Conservation (phyloP, 2,329 filamentous ascomycete species). For the Stemphylium vesicarium region DNA sequence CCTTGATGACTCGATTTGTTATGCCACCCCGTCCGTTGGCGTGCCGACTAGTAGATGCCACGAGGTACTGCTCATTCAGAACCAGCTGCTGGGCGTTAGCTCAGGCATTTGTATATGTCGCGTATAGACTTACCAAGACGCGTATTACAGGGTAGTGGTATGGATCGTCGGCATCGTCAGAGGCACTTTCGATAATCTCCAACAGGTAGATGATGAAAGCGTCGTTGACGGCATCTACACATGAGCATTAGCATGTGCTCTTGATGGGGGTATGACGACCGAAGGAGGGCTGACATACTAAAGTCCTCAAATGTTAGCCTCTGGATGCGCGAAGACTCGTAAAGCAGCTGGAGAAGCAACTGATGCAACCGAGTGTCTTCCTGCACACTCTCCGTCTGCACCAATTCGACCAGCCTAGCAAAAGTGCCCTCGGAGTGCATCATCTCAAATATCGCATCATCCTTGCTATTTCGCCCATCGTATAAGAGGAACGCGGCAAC, state of each 20-base stretch:
- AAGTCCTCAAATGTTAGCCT: conserved; percentile 78
- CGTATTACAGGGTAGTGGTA: conserved; percentile 96
- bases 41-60: conserved; percentile 60
- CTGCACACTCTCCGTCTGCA: conserved; percentile 67
- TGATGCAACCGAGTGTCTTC: conserved; percentile 76
- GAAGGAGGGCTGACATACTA: conserved; percentile 58
- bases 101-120: neutral
- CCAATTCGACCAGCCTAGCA: conserved; percentile 79
- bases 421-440: conserved; percentile 91
- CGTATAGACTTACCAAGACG: conserved; percentile 72
- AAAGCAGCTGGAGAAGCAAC: conserved; percentile 84
- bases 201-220: conserved; percentile 84
- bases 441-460: conserved; percentile 77
- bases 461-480: conserved; percentile 79
- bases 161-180: conserved; percentile 85
- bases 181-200: conserved; percentile 83
- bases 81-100: conserved; percentile 68
- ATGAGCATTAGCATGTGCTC: conserved; percentile 1
- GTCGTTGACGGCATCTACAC: conserved; percentile 67
- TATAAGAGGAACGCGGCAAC: conserved; percentile 85
- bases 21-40: conserved; percentile 59
- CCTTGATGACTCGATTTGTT: conserved; percentile 93
- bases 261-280: neutral
- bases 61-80: conserved; percentile 98
- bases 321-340: conserved; percentile 96